These are phyloP conservation scores for Juglanconis oblonga DNA, from an alignment of 2,329 filamentous ascomycete species.

Conservation along the genomic window DNA sequence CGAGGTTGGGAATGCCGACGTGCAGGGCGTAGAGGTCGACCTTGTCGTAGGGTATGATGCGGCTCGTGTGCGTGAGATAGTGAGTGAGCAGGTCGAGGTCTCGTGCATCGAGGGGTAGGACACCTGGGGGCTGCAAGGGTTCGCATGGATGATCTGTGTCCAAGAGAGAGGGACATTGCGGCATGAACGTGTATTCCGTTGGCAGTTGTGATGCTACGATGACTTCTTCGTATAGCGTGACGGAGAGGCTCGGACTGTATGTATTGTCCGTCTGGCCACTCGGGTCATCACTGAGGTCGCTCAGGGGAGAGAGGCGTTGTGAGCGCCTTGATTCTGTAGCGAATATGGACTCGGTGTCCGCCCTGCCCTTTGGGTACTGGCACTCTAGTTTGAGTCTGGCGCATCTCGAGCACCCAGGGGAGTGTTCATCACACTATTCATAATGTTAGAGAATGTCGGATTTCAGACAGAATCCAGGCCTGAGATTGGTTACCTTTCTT, in stretches of 20 bases:
- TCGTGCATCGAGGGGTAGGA: neutral
- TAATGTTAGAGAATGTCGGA: neutral
- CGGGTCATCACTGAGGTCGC: neutral
- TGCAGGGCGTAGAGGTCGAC: slow-evolving; percentile 38
- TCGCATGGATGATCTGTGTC: neutral
- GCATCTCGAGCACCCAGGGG: slow-evolving; percentile 48
- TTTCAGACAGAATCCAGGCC: too few species aligned
- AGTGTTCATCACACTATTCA: slow-evolving; percentile 41
- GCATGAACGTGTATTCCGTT: neutral
- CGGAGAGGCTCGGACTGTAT: neutral
- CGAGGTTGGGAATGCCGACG: slow-evolving; percentile 40
- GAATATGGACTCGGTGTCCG: neutral
- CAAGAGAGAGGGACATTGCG: neutral
- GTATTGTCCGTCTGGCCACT: neutral
- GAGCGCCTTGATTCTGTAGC: neutral
- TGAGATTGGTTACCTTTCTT: neutral
- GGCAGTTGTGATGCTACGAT: neutral
- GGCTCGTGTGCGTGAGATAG: slow-evolving; percentile 40
- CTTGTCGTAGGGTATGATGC: slow-evolving; percentile 31
- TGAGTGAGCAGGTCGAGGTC: slow-evolving; percentile 38
- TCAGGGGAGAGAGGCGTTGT: too few species aligned
- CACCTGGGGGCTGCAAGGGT: neutral
- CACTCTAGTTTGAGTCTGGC: slow-evolving; percentile 43
- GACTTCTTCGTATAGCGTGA: neutral
- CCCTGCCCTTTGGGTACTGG: slow-evolving; percentile 35